Evolutionary conservation across 495 filamentous ascomycete genomes (phyloP).

Genomic region (Trichoderma reesei): DNA sequence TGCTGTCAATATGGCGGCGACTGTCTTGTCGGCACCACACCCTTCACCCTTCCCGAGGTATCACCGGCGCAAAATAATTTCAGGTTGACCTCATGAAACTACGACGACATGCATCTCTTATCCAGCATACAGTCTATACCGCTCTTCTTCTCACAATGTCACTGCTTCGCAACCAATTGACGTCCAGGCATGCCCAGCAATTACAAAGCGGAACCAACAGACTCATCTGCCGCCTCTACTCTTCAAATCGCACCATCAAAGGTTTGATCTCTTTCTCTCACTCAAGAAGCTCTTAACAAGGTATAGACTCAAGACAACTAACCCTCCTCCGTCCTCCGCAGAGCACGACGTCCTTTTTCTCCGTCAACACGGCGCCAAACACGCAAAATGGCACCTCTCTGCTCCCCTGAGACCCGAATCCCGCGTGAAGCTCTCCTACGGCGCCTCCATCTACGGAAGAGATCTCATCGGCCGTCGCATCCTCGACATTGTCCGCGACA

Average conservation of each 20-base stretch:
- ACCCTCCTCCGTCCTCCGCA: background rate
- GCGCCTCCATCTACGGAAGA: background rate
- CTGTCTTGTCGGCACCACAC: no score
- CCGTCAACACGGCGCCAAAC: conserved; percentile 1
- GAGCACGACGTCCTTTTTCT: conserved; percentile 12
- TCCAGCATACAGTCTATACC: background rate
- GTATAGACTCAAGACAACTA: background rate
- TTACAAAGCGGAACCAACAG: background rate
- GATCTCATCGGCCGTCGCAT: conserved; percentile 8
- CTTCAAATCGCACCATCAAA: conserved; percentile 1
- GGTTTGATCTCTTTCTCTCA: background rate
- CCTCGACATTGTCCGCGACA: conserved; percentile 9
- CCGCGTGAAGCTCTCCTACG: conserved; percentile 2
- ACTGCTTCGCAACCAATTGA: background rate
- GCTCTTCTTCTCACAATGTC: background rate
- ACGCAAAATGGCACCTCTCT: conserved; percentile 7
- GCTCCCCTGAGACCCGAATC: background rate
- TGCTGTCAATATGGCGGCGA: no score
- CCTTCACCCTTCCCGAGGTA: background rate
- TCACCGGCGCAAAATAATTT: background rate
- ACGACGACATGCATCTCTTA: background rate
- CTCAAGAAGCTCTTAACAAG: background rate
- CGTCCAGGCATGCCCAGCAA: background rate
- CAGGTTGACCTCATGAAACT: background rate
- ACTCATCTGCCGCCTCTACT: background rate